Base-by-base conservation (phyloP, 257 asterid genomes). In the Nicotiana obtusifolia region DNA sequence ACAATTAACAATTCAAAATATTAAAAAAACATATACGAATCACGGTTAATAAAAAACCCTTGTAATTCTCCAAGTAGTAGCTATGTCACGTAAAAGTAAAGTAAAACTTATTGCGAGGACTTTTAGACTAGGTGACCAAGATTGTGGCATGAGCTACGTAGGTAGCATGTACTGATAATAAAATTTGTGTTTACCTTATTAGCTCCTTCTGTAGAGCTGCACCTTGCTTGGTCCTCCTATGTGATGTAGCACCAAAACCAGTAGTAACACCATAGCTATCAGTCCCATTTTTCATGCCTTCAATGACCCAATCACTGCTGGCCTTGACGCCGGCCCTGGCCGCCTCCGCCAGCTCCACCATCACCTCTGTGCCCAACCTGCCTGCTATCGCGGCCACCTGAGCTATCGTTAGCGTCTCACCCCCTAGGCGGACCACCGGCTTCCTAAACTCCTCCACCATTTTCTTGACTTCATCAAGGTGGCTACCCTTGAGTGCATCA, bases 261-360 rank as follows among this genome's bases (percentile, higher is more conserved):
- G 90, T 87, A 16, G 90, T 87, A 78, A 87, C 62, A 31, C 90
- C 90, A 62, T 87, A 87, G 37, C 88, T 87, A 71, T 87, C 90
- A 28, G 82, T 87, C 1, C 88, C 90, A 10, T 82, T 83, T 10
- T 64, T 64, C 87, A 87, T 79, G 57, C 90, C 86, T 14, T 85
- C 86, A 77, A 83, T 80, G 10, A 87, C 90, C 90, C 90, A 87
- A 14, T 87, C 90, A 75, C 88, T 87, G 73, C 90, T 87, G 28
- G 90, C 90, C 82, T 83, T 84, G 19, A 87, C 90, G 5, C 86
- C 82, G 22, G 83, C 87, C 37, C 88, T 61, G 52, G 90, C 84
- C 26, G 76, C 86, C 86, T 87, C 90, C 37, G 90, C 79, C 2
- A 87, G 86, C 33, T 83, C 86, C 78, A 87, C 90, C 77, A n/a